Base-by-base conservation (phyloP, 176 grass and related monocot species). In the Neostapfia colusana region DNA sequence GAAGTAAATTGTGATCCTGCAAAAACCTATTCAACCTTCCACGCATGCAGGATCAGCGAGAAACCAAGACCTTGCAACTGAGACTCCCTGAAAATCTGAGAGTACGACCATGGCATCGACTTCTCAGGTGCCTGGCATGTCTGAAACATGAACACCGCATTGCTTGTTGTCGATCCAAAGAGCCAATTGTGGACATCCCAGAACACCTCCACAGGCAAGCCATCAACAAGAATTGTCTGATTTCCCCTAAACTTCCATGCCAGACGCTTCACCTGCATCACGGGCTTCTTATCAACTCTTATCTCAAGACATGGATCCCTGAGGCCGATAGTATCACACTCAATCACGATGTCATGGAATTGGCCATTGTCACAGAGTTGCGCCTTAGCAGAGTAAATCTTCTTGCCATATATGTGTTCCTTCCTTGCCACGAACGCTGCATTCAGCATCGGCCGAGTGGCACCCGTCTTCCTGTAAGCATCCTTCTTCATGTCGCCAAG, bases 171-270 rank as follows among this genome's bases (percentile, higher is more conserved):
- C 5, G 83, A 82, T 21, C 86, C 83, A 53, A 92, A 88, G 39
- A 92, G 83, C 90, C 86, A 92, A 44, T 76, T 88, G 75, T 88
- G 90, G 28, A 88, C 86, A 46, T 92, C 86, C 90, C 90, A 92
- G 38, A 92, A 88, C 35, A 92, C 86, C 74, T 88, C 86, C 36
- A 92, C 86, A 16, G 83, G 90, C 70, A 77, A 71, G 51, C 86
- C 86, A 37, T 92, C 90, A 6, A 92, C 90, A 14, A 92, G 83
- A n/a, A 92, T 92, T 18, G 90, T 89, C 75, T 86, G 90, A 63
- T 92, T 92, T 14, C 90, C 86, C 70, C 86, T 83, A 23, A 92
- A 92, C 49, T 92, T 89, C 90, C 90, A 92, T 0, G 67, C 83
- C 20, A 92, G 72, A 24, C 83, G 81, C 80, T 89, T 86, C 45